Percentiles rank a stretch among this genome's conserved stretches.
These are phyloP conservation scores for Corylus avellana DNA, from an alignment of 306 rosid genomes.

Conservation along the genomic window DNA sequence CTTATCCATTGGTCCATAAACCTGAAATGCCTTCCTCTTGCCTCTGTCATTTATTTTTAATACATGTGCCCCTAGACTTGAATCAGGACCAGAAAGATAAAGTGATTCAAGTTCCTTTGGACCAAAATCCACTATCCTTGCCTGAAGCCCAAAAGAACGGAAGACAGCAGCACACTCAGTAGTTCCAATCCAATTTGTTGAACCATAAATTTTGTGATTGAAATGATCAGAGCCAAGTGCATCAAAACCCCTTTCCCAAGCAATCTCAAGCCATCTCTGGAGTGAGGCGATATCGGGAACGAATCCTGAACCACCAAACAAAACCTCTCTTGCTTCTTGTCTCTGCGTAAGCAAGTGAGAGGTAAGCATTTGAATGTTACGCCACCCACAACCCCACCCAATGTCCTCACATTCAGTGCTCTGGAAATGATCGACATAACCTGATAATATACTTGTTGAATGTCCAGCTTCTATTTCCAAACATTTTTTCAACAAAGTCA, in stretches of 20 bases:
- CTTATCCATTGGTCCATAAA: slow-evolving; percentile 48
- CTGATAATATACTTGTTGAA: slow-evolving; percentile 49
- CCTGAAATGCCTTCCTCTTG: slow-evolving; percentile 42
- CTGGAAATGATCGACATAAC: slow-evolving; percentile 76
- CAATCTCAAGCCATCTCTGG: slow-evolving; percentile 90
- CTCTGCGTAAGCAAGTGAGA: slow-evolving; percentile 69
- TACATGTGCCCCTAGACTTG: slow-evolving; percentile 39
- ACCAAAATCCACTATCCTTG: slow-evolving; percentile 84
- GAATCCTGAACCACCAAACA: slow-evolving; percentile 73
- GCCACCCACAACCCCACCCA: slow-evolving; percentile 97
- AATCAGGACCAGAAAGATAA: slow-evolving; percentile 58
- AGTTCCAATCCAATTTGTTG: slow-evolving; percentile 71
- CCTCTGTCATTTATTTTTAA: slow-evolving; percentile 27
- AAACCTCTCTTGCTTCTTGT: slow-evolving; percentile 52
- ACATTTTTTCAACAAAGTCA: slow-evolving; percentile 61
- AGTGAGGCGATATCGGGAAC: slow-evolving; percentile 77
- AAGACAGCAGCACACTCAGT: slow-evolving; percentile 75
- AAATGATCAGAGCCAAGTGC: slow-evolving; percentile 62
- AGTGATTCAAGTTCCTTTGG: slow-evolving; percentile 61
- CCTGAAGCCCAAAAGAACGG: slow-evolving; percentile 67
- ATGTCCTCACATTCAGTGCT: slow-evolving; percentile 61
- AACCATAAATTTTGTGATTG: slow-evolving; percentile 55
- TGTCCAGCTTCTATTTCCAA: slow-evolving; percentile 65
- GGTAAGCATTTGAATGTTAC: slow-evolving; percentile 78
- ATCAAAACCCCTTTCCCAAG: slow-evolving; percentile 93